Evolutionary conservation across 2,329 filamentous ascomycete genomes (phyloP), one percentile per base, ranked within the genome.

Genomic region (Aspergillus phoenicis): DNA sequence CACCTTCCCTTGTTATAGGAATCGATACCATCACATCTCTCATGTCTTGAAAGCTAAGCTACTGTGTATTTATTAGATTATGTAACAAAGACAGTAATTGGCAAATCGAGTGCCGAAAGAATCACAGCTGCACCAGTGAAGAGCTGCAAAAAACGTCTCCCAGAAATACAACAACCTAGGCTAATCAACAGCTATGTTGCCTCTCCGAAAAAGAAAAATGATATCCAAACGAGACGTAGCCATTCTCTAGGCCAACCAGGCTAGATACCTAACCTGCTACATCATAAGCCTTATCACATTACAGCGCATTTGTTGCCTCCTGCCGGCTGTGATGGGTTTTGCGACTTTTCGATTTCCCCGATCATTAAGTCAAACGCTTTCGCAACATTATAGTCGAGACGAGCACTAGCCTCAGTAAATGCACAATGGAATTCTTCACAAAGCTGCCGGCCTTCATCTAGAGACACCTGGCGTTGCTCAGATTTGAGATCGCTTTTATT

Each of bases 401-500:
- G 87, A 28, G 95, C 95, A 73, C 91, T 96, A 59, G 95, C 93
- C 80, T 99, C 95, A 52, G 93, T 97, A 86, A 92, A 97, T 39
- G 90, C 93, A 78, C 94, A 98, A 65, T 91, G 88, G 77, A 96
- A 90, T 78, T 95, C 91, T 71, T 94, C 90, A 7, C 90, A 89
- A 45, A 97, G 82, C 73, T 89, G 90, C 75, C 90, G 90, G 68
- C 93, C 95, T 69, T 97, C 91, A 66, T 97, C 93, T 55, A 88
- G 79, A 33, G 87, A 89, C 68, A 99, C 93, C 78, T 98, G 93
- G 68, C 95, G 90, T 80, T 97, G 93, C 77, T 97, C 94, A 57
- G 93, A 89, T 63, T 91, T 89, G 60, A 99, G 83, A 77, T 99
- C 95, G 75, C 89, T 93, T 83, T 99, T 99, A 83, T 99, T 99